phyloP scores from a whole-genome alignment of 169 alveolate species.

The Babesia divergens region DNA sequence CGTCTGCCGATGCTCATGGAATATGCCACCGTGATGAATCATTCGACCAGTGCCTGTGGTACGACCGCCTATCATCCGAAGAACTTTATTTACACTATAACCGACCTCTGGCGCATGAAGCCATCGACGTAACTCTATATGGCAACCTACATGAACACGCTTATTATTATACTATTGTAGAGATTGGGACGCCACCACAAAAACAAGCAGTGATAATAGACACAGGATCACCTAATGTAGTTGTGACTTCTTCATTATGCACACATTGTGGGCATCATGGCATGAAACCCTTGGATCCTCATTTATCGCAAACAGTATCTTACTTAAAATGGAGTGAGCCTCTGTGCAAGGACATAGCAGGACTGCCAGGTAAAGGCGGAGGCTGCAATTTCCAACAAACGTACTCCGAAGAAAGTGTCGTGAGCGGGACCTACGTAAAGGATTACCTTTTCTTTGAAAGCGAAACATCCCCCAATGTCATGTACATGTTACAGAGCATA shows the following conservation, averaged over 20 bases:
- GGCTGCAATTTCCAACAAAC: slow-evolving; percentile 60
- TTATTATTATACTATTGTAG: slow-evolving; percentile 61
- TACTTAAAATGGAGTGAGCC: slow-evolving; percentile 36
- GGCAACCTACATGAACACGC: slow-evolving; percentile 77
- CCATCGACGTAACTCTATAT: slow-evolving; percentile 21
- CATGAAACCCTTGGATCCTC: slow-evolving; percentile 44
- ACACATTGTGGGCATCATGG: slow-evolving; percentile 69
- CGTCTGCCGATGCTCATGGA: background rate
- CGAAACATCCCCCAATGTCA: slow-evolving; percentile 6
- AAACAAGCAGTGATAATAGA: slow-evolving; percentile 67
- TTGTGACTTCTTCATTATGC: slow-evolving; percentile 61
- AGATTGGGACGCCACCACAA: slow-evolving; percentile 69
- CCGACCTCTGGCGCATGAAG: background rate
- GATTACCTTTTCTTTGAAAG: slow-evolving; percentile 54
- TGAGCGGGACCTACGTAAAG: slow-evolving; percentile 60
- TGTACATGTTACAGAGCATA: background rate
- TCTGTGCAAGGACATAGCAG: slow-evolving; percentile 47
- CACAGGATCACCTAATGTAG: slow-evolving; percentile 72
- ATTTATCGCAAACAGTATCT: slow-evolving; percentile 55
- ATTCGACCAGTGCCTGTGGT: background rate
- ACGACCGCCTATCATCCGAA: background rate
- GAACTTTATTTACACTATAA: background rate
- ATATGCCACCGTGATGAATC: background rate
- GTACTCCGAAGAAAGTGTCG: slow-evolving; percentile 68
- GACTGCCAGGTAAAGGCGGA: slow-evolving; percentile 17